phyloP scores from a whole-genome alignment of 176 grass and related monocot genomes.

The Avena eriantha region DNA sequence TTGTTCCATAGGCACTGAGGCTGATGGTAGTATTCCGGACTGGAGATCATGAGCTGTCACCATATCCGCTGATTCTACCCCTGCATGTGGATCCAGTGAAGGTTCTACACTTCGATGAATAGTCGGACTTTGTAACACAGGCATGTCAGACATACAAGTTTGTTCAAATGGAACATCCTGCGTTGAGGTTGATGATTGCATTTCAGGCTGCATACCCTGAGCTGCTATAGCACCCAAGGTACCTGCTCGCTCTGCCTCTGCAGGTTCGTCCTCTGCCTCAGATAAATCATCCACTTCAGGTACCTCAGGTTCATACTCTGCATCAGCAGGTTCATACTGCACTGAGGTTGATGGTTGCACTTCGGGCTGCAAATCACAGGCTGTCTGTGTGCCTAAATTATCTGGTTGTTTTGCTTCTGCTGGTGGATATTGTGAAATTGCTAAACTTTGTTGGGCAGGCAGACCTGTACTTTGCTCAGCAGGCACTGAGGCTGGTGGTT shows the following conservation, averaged over 20 bases:
- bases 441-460: slow-evolving; percentile 16
- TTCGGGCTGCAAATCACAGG: slow-evolving; percentile 24
- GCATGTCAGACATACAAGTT: too few relatives aligned
- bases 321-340: background rate
- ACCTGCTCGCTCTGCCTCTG: slow-evolving; percentile 33
- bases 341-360: slow-evolving; percentile 37
- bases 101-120: too few relatives aligned
- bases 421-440: slow-evolving; percentile 1
- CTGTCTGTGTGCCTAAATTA: slow-evolving; percentile 17
- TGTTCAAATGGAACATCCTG: too few relatives aligned
- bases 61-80: too few relatives aligned
- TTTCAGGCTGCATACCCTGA: slow-evolving; percentile 23
- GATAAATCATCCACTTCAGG: too few relatives aligned
- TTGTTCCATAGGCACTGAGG: too few relatives aligned
- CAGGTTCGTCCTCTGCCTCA: slow-evolving; percentile 10
- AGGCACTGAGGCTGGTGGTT: slow-evolving; percentile 18
- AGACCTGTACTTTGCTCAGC: slow-evolving; percentile 31
- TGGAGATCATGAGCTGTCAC: too few relatives aligned
- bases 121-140: too few relatives aligned
- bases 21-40: too few relatives aligned
- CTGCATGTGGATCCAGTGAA: too few relatives aligned
- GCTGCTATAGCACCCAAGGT: slow-evolving; percentile 6
- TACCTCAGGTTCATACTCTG: background rate
- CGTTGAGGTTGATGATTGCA: slow-evolving; percentile 14
- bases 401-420: slow-evolving; percentile 34